Evolutionary conservation across 2,329 filamentous ascomycete genomes (phyloP), one percentile per base, ranked within the genome.

Genomic region (Botrytis elliptica): DNA sequence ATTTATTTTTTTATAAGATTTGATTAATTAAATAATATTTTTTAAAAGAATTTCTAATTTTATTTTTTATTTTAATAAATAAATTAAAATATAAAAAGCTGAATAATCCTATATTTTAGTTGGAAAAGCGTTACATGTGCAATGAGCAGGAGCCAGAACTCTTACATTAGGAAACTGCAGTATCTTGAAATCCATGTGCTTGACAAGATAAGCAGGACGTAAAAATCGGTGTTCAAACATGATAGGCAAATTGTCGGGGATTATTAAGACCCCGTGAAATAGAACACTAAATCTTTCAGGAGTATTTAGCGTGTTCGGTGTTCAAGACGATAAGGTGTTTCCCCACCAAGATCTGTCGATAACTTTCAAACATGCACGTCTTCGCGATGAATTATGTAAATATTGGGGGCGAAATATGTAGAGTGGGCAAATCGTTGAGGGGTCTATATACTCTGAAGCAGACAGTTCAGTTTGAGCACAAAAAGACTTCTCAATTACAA

Each of bases 191-290:
- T 44, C 33, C 33, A 62, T 74, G 62, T 42, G 63, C 60, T 29
- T 7, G 42, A 40, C n/a, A 74, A 49, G 64, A 67, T 66, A 71
- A 64, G 42, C 33, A 59, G 14, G 44, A 67, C 18, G 44, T 36
- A 12, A 29, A 29, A 18, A 29, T 72, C 62, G 70, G 60, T 22
- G 38, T 72, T 59, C 25, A 72, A 72, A 70, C 38, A 5, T 52
- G 70, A 72, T 60, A 71, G 60, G 70, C 14, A 44, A 44, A 65
- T 40, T 71, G 12, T 57, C 70, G 60, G 60, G 20, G 25, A 38
- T 55, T 44, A 60, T 60, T 59, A 36, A 60, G 42, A 70, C 38
- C 18, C n/a, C 20, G 33, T 29, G 29, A 6, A 16, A 46, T 20
- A 25, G 6, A 18, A 22, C 20, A 29, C 16, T 36, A 46, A 18